phyloP scores from a whole-genome alignment of 768 basidiomycete species.

The Tricholoma sp. region DNA sequence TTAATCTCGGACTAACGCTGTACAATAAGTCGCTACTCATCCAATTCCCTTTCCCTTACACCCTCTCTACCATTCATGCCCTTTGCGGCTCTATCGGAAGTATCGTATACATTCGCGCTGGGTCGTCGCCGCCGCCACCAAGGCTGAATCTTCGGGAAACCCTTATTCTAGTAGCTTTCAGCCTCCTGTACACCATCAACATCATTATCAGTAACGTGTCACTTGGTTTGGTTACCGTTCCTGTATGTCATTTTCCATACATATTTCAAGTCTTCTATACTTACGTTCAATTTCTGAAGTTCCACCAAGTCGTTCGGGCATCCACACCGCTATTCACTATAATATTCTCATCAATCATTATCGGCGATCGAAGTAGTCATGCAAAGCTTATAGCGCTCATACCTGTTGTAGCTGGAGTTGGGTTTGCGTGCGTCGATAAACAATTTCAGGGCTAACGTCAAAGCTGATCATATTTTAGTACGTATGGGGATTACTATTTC shows the following conservation, averaged over 20 bases:
- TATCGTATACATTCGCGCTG: conserved; percentile 47
- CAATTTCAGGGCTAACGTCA: background rate
- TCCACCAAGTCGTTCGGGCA: conserved; percentile 95
- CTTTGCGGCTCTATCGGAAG: conserved; percentile 83
- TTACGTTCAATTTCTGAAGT: conserved; percentile 39
- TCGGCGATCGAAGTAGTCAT: conserved; percentile 53
- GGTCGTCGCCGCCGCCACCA: conserved; percentile 11
- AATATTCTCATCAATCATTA: conserved; percentile 63
- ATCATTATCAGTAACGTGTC: conserved; percentile 94
- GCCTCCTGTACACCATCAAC: conserved; percentile 87
- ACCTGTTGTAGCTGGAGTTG: conserved; percentile 88
- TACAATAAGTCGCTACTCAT: conserved; percentile 94
- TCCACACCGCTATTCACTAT: conserved; percentile 92
- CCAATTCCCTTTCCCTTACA: conserved; percentile 93
- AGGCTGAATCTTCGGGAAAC: conserved; percentile 49
- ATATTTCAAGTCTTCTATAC: background rate
- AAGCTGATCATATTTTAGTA: conserved; percentile 40
- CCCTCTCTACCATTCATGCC: conserved; percentile 89
- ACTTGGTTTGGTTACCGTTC: conserved; percentile 82
- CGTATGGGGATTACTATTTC: conserved; percentile 94
- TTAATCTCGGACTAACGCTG: conserved; percentile 89
- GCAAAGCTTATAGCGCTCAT: conserved; percentile 68
- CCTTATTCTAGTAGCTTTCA: conserved; percentile 72
- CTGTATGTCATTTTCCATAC: conserved; percentile 50
- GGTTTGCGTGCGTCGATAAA: conserved; percentile 64